Evolutionary conservation across 2,329 filamentous ascomycete species (phyloP), one percentile per base, ranked within the genome.

Genomic region (Pestalotiopsis sp.): DNA sequence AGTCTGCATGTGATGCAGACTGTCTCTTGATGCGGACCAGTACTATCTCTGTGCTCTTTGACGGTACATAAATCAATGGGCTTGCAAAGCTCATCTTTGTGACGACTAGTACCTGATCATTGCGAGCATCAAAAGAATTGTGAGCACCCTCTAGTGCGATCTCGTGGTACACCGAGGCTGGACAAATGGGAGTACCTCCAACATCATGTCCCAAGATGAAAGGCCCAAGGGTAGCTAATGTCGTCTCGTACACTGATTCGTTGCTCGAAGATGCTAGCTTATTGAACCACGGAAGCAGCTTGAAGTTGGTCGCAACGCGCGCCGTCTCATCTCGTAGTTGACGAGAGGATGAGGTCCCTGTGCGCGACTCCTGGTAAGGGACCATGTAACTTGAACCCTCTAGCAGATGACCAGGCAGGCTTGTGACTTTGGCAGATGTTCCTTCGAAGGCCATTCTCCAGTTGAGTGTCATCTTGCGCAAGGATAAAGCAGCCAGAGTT

Each of bases 131-230:
- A 35, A 65, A 22, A 5, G 59, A 6, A 40, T 56, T 56, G 7
- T 68, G 62, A 13, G 56, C n/a, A 9, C 52, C 66, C 20, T 65
- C 66, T 4, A 66, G 17, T 4, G 66, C 66, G 17, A 68, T 62
- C 57, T 68, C 66, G 24, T 65, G 62, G 63, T 61, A 68, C 10
- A 68, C 63, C 10, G 66, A 68, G 22, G 66, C 66, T 11, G 66
- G 66, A 40, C 66, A 68, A 35, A 68, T 65, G 3, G 66, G 66
- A 56, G 35, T 66, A 7, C 66, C 66, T 22, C 66, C 66, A 30
- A 67, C 66, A 26, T 64, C 52, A 26, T 67, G 66, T 4, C 66
- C 59, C 13, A 30, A 44, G 30, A 67, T 67, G 26, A 64, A 64
- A 3, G 66, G 35, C 9, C 20, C 59, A 3, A 67, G 48, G 5